A percentile compares a stretch with the other conserved stretches of the same genome.
Evolutionary conservation across 352 stramenopile genomes (phyloP).

Genomic region (Phytopythium ostracodes): DNA sequence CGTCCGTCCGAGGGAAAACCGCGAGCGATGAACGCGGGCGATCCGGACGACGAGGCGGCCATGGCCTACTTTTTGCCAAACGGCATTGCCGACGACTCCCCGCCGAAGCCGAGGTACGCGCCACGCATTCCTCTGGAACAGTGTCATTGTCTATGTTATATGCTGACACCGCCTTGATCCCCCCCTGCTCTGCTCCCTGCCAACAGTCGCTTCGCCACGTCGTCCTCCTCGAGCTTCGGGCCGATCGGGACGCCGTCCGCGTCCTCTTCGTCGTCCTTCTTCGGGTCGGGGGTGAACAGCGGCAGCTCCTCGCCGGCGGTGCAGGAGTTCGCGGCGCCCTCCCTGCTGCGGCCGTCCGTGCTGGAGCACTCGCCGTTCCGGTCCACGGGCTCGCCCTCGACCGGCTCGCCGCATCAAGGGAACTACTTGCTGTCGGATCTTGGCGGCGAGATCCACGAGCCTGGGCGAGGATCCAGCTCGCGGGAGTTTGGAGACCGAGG

Average conservation of each 20-base stretch:
- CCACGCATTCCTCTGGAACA: no score
- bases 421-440: conserved; percentile 57
- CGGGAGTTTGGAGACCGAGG: not conserved
- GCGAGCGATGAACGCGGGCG: conserved; percentile 24
- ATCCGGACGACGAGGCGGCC: conserved; percentile 54
- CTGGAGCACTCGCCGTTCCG: conserved; percentile 25
- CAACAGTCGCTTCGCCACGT: conserved; percentile 1
- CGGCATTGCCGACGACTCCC: conserved; percentile 79
- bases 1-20: no score
- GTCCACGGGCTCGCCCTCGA: conserved; percentile 6
- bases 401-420: conserved; percentile 12
- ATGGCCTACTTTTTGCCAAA: conserved; percentile 85
- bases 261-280: conserved; percentile 12
- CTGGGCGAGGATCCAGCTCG: conserved; percentile 16
- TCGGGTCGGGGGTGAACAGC: conserved; percentile 6
- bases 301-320: conserved; percentile 11
- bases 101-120: conserved; percentile 57
- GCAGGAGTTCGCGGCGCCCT: conserved; percentile 15
- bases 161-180: no score
- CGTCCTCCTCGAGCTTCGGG: conserved; percentile 29
- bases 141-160: no score
- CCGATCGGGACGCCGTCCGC: conserved; percentile 23
- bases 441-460: conserved; percentile 48
- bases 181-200: not conserved
- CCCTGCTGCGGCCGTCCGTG: conserved; percentile 16